Conservation (phyloP, 495 filamentous ascomycete genomes). For the Hypoxylon cercidicola region DNA sequence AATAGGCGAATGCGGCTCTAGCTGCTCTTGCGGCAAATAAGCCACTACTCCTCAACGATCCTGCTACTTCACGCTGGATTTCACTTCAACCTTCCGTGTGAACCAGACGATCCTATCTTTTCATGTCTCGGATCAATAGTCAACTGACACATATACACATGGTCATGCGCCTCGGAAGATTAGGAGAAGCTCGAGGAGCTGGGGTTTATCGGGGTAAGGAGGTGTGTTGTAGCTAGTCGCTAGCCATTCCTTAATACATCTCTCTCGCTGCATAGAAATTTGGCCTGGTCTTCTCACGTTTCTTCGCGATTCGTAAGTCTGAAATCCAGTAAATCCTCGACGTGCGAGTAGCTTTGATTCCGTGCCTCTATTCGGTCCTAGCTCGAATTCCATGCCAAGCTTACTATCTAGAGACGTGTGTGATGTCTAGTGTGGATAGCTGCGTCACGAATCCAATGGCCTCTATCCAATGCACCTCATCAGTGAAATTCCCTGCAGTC, state of each 20-base stretch:
- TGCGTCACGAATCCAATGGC: constrained; percentile 15
- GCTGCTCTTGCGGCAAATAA: constrained; percentile 55
- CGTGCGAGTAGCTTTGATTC: not conserved
- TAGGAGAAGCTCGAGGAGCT: constrained; percentile 4
- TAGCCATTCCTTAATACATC: constrained; percentile 29
- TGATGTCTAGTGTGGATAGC: constrained; percentile 11
- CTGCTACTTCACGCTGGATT: constrained; percentile 24
- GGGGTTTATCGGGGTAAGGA: not conserved
- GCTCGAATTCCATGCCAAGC: constrained; percentile 9
- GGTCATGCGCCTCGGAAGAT: constrained; percentile 16
- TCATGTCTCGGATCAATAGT: constrained; percentile 10
- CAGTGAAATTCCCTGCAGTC: not conserved
- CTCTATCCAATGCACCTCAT: constrained; percentile 18
- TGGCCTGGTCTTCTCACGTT: not conserved
- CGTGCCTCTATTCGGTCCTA: not conserved
- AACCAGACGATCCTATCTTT: constrained; percentile 15
- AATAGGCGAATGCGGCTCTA: constrained; percentile 52
- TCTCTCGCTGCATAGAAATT: constrained; percentile 3
- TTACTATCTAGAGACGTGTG: not conserved
- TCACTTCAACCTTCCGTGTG: constrained; percentile 17
- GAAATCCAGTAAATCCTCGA: not conserved
- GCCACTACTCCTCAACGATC: constrained; percentile 9
- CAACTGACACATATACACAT: constrained; percentile 5
- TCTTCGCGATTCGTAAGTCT: not conserved
- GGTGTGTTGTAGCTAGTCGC: constrained; percentile 23